Evolutionary conservation across 495 filamentous ascomycete genomes (phyloP).

Genomic region (Xylaria sp.): DNA sequence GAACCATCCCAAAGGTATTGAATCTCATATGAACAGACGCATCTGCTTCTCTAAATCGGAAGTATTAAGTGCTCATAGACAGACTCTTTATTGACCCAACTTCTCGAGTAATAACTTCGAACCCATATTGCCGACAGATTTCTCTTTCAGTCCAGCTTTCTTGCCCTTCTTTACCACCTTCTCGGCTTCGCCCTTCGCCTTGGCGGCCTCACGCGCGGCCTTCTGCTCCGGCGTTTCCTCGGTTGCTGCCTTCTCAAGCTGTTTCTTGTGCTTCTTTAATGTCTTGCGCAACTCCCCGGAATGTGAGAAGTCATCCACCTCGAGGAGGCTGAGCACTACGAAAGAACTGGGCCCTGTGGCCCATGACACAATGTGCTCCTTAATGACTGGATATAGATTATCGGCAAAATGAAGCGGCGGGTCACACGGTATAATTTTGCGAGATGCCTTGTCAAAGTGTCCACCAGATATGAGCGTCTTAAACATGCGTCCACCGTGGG

Average conservation of each 20-base stretch:
- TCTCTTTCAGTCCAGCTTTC: constrained; percentile 42
- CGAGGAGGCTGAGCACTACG: constrained; percentile 78
- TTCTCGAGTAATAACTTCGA: constrained; percentile 62
- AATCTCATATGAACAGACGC: constrained; percentile 3
- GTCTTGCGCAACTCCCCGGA: constrained; percentile 68
- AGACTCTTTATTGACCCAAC: constrained; percentile 30
- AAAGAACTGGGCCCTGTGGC: constrained; percentile 83
- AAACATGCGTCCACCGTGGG: constrained; percentile 82
- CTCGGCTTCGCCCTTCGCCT: constrained; percentile 38
- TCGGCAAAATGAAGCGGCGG: constrained; percentile 82
- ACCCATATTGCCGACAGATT: constrained; percentile 59
- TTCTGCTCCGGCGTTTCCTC: constrained; percentile 51
- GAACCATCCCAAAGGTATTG: not conserved
- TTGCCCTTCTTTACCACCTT: constrained; percentile 49
- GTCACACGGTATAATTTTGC: constrained; percentile 71
- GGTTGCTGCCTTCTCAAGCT: constrained; percentile 55
- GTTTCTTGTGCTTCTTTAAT: constrained; percentile 65
- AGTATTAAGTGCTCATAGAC: not conserved
- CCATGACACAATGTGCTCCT: constrained; percentile 80
- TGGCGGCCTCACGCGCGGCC: constrained; percentile 42
- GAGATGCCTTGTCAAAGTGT: constrained; percentile 73
- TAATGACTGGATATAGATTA: constrained; percentile 77
- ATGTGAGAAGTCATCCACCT: constrained; percentile 76
- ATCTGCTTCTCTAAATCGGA: constrained; percentile 19
- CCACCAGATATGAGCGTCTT: constrained; percentile 90